phyloP scores from a whole-genome alignment of 2,329 filamentous ascomycete species.

The Meredithiella fracta region DNA sequence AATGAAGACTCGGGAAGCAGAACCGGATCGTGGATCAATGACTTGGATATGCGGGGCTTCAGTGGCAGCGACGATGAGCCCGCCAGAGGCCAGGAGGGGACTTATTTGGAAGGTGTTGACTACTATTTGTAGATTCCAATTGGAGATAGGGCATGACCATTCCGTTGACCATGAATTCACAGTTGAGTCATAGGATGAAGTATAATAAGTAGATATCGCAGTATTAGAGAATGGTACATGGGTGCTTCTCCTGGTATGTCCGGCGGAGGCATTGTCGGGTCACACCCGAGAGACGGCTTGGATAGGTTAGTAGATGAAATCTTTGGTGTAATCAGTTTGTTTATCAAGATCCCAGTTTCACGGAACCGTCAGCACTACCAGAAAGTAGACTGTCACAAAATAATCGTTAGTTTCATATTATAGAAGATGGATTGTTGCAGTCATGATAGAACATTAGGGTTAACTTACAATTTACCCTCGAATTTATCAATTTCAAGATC shows the following conservation, averaged over 20 bases:
- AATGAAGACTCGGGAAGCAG: slow-evolving; percentile 48
- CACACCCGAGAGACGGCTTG: slow-evolving; percentile 32
- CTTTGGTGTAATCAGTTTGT: slow-evolving; percentile 24
- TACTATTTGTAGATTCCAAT: slow-evolving; percentile 51
- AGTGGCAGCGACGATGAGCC: slow-evolving; percentile 76
- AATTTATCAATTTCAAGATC: slow-evolving; percentile 67
- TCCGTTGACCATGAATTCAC: slow-evolving; percentile 60
- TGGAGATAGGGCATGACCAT: slow-evolving; percentile 41
- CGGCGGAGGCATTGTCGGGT: slow-evolving; percentile 17
- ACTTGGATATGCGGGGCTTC: slow-evolving; percentile 72
- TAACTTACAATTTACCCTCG: slow-evolving; percentile 52
- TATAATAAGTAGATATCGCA: slow-evolving; percentile 58
- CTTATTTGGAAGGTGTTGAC: slow-evolving; percentile 68
- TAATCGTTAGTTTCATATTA: neutral
- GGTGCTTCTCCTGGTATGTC: slow-evolving; percentile 56
- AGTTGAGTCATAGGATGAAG: slow-evolving; percentile 61
- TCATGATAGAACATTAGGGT: too few species aligned
- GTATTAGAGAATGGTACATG: slow-evolving; percentile 66
- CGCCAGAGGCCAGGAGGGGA: slow-evolving; percentile 39
- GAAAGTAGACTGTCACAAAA: slow-evolving; percentile 49
- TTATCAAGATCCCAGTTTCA: slow-evolving; percentile 76
- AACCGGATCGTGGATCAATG: slow-evolving; percentile 38
- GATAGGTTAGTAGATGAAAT: slow-evolving; percentile 37
- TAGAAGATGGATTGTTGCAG: too few species aligned
- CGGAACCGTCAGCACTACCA: slow-evolving; percentile 68